A percentile compares a stretch with the other conserved stretches of the same genome.
Conservation (phyloP, 306 rosid genomes). For the Heteromeles arbutifolia region DNA sequence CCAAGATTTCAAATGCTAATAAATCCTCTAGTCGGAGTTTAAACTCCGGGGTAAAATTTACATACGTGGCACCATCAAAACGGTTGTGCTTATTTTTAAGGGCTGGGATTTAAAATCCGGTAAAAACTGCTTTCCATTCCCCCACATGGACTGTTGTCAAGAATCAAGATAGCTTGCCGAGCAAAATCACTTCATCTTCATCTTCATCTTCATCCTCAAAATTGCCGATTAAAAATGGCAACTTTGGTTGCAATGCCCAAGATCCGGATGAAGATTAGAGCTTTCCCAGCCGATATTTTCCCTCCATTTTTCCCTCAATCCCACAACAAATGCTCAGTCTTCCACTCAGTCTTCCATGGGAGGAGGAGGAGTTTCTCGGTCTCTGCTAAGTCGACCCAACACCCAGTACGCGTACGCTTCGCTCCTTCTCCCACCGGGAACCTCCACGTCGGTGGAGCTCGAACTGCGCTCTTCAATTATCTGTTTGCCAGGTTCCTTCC, state of each 20-base stretch:
- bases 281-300: constrained; percentile 25
- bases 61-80: no score
- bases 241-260: constrained; percentile 40
- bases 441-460: constrained; percentile 96
- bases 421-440: constrained; percentile 98
- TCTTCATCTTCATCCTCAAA: not conserved
- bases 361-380: constrained; percentile 41
- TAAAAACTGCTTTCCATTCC: no score
- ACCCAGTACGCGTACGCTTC: constrained; percentile 76
- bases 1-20: no score
- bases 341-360: constrained; percentile 24
- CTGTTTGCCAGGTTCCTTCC: constrained; percentile 54
- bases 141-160: no score
- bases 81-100: no score
- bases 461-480: constrained; percentile 86
- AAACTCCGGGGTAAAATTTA: no score
- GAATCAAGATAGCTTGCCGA: no score
- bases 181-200: no score
- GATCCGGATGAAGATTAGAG: constrained; percentile 37
- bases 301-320: constrained; percentile 41
- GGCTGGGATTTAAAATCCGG: no score
- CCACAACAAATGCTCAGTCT: constrained; percentile 9
- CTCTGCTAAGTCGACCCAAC: constrained; percentile 35
- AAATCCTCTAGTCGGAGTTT: no score
- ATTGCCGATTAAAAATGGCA: constrained; percentile 26